Base-by-base conservation (phyloP, 345 rosid genomes). In the Psidium guajava region DNA sequence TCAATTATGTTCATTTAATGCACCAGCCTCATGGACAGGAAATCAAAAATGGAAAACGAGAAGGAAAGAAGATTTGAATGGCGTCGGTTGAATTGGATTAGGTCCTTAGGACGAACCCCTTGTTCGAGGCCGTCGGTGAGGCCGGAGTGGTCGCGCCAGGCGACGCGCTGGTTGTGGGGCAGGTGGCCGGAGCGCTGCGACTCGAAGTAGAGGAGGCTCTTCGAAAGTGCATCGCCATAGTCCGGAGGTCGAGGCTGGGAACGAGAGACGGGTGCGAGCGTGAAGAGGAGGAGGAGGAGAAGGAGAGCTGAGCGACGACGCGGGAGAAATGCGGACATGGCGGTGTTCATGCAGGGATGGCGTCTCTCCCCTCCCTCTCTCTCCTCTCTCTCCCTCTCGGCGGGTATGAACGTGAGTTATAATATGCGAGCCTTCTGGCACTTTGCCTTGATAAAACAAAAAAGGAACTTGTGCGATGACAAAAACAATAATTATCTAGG, bases 111-210 rank as follows among this genome's bases (percentile, higher is more conserved):
- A 25, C 94, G 85, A 54, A 94, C 96, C 83, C 93, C 96, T 88
- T 93, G 97, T 42, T 93, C 89, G 0, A 94, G 92, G 82, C 97
- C 95, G 15, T 93, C 96, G 83, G 85, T 83, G 90, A 94, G 96
- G 86, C 91, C 93, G 14, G 96, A 94, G 83, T 93, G 93, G 91
- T 90, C 83, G 86, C 95, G 95, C 97, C 96, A 94, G 36, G 90
- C 56, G 90, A 89, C 87, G 32, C 95, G 84, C 56, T 94, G 97
- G 86, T 88, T 85, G 89, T 93, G 87, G 4, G 97, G 97, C 36
- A 94, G 81, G 11, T 86, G 92, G 75, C 94, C 95, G 36, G 95
- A 94, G 61, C 94, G 93, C 50, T 94, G 96, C 21, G 93, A 77
- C 86, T 94, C 95, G 75, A 94, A 92, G 90, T 93, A 94, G 85